phyloP scores from a whole-genome alignment of 345 rosid genomes.

The Syzygium oleosum region DNA sequence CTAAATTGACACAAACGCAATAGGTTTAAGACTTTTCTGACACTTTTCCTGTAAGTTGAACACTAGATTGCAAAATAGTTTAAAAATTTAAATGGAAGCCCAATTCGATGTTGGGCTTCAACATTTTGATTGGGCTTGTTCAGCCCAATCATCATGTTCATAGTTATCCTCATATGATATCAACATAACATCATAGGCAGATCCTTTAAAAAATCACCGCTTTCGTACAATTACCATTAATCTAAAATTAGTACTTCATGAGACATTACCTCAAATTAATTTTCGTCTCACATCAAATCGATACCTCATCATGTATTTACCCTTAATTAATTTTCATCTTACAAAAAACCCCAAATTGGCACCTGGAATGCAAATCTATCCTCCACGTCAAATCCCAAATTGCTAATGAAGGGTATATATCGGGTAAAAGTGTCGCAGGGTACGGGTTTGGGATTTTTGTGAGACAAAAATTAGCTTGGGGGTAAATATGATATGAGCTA shows the following conservation, averaged over 20 bases:
- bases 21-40: no score
- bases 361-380: not conserved
- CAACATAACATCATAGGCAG: not conserved
- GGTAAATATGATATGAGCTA: accelerated
- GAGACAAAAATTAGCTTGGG: not conserved
- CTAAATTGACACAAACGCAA: no score
- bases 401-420: not conserved
- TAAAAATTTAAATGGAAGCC: not conserved
- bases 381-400: not conserved
- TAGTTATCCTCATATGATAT: not conserved
- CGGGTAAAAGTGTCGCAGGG: not conserved
- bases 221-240: not conserved
- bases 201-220: not conserved
- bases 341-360: accelerated
- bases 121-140: not conserved
- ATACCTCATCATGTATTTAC: not conserved
- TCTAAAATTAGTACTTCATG: accelerated
- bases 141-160: not conserved
- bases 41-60: not conserved
- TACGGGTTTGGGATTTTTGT: no score
- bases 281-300: accelerated
- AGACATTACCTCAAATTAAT: not conserved
- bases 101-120: not conserved
- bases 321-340: not conserved
- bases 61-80: not conserved